Base-by-base conservation (phyloP, 495 filamentous ascomycete species). In the Daldinia concentrica region DNA sequence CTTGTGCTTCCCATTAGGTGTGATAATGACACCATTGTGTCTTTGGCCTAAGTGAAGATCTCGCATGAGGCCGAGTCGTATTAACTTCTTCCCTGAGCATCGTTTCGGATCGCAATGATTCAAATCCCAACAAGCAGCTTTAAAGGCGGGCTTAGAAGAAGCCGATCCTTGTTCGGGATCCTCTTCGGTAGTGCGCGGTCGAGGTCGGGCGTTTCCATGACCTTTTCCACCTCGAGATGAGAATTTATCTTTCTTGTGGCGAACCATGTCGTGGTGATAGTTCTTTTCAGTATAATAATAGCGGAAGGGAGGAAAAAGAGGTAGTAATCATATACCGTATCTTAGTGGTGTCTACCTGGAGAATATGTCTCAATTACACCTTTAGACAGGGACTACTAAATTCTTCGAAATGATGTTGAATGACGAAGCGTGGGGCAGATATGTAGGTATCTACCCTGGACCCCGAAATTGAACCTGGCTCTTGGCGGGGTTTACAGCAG, bases 31-130 rank as follows among this genome's bases (percentile, higher is more conserved):
- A 58, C 95, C 95, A 36, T 90, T 85, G 76, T 93, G 93, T 72
- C 92, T 93, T 79, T 97, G 94, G 32, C 96, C 95, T 32, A 98
- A 86, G 73, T 92, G 88, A 51, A 99, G 88, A 79, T 97, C 92
- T 63, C 95, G 89, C 95, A 99, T 97, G 61, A 98, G 80, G 1
- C 95, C 94, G 30, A 96, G 87, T 72, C 91, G 88, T 85, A 98
- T 96, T 39, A 99, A 85, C 60, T 91, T 88, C 82, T 99, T 98
- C 14, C 95, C 95, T 0, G 95, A 98, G 79, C 95, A 99, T 73
- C 96, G 85, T 79, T 98, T 98, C 7, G 94, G 94, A 78, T 99
- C 95, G 82, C 95, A 99, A 79, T 99, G 95, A 55, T 93, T 93
- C 37, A 99, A 83, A 79, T 99, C 95, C 95, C 95, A 99, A 77